Percentiles rank a stretch among this genome's conserved stretches.
Conservation (phyloP, 176 grass and related monocot species). For the Typha latifolia region DNA sequence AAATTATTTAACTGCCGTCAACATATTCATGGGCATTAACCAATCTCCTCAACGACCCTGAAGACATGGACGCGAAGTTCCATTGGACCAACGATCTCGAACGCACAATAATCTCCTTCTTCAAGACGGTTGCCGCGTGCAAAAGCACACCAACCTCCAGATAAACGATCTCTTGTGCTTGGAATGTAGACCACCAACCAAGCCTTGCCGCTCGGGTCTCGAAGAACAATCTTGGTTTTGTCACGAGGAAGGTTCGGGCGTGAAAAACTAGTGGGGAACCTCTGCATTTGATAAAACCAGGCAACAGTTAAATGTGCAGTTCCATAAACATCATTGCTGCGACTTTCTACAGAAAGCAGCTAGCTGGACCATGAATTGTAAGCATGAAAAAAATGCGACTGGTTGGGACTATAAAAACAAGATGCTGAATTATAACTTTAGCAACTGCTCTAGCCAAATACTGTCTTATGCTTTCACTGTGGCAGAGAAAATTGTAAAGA, state of each 20-base stretch:
- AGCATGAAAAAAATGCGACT: too few species aligned
- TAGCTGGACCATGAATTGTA: too few species aligned
- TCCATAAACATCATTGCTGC: neutral
- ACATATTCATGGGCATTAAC: too few species aligned
- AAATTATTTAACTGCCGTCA: too few species aligned
- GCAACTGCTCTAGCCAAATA: too few species aligned
- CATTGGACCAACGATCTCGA: slow-evolving; percentile 7
- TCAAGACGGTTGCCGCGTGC: slow-evolving; percentile 1
- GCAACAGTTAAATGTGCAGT: neutral
- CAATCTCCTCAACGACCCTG: neutral
- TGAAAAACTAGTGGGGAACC: slow-evolving; percentile 11
- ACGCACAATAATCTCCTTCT: slow-evolving; percentile 16
- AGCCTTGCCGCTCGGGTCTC: neutral
- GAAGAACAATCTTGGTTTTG: slow-evolving; percentile 1
- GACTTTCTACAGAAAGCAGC: too few species aligned
- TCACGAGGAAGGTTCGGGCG: neutral
- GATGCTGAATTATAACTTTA: too few species aligned
- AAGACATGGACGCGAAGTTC: slow-evolving; percentile 2
- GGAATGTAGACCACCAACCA: slow-evolving; percentile 16
- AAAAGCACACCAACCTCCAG: slow-evolving; percentile 13
- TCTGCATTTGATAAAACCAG: slow-evolving; percentile 1
- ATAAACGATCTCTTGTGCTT: neutral
- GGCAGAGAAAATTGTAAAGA: too few species aligned
- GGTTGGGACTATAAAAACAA: too few species aligned
- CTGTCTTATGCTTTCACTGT: too few species aligned